Percentiles rank a stretch among this genome's conserved stretches.
Evolutionary conservation across 441 rosid species (phyloP).

Genomic region (Gossypium gossypioides): DNA sequence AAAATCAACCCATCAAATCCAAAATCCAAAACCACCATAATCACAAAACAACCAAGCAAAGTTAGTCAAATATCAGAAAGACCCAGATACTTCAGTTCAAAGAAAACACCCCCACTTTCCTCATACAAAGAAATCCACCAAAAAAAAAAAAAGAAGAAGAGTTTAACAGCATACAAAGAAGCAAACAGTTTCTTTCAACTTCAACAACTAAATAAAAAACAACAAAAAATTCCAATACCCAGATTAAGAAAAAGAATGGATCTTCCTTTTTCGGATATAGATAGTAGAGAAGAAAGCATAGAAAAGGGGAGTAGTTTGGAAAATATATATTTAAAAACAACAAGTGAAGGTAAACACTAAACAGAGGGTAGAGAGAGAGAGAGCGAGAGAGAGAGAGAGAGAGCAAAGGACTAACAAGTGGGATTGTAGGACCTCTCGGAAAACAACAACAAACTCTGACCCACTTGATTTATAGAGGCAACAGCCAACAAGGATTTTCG

Average conservation of each 20-base stretch:
- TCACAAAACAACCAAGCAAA: constrained; percentile 30
- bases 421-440: constrained; percentile 35
- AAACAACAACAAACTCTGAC: constrained; percentile 19
- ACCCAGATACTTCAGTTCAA: constrained; percentile 37
- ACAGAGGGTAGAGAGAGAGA: background rate
- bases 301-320: constrained; percentile 20
- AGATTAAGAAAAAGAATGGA: constrained; percentile 21
- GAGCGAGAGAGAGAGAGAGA: constrained; percentile 11
- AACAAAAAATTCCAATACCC: constrained; percentile 12
- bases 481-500: constrained; percentile 32
- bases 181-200: constrained; percentile 3
- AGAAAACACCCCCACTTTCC: constrained; percentile 13
- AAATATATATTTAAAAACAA: background rate
- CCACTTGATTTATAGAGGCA: constrained; percentile 38
- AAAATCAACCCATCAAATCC: constrained; percentile 26
- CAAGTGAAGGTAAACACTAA: constrained; percentile 7
- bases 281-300: constrained; percentile 13
- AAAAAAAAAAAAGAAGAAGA: constrained; percentile 16
- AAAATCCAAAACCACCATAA: constrained; percentile 24
- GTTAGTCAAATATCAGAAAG: constrained; percentile 21
- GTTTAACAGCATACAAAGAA: constrained; percentile 3
- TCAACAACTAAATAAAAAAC: background rate
- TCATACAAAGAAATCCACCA: background rate
- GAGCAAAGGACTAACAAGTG: constrained; percentile 36
- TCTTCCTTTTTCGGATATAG: constrained; percentile 22